Conservation (phyloP, 352 stramenopile genomes). For the Blastocystis sp. region DNA sequence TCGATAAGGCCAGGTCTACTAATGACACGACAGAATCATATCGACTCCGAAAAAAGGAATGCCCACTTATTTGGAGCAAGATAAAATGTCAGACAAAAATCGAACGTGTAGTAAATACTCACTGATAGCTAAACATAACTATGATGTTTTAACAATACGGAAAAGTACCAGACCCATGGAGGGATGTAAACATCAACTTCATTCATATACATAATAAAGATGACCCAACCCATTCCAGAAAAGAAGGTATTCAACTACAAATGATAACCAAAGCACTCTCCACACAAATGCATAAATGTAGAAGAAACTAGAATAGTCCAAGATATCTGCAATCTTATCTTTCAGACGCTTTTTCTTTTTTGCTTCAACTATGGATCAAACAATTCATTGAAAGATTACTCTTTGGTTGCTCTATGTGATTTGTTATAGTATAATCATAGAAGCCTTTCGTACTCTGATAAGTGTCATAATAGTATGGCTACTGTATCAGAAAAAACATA, state of each 20-base stretch:
- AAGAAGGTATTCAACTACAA: slow-evolving; percentile 56
- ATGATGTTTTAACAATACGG: neutral
- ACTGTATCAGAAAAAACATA: neutral
- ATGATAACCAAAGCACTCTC: neutral
- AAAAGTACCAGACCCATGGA: slow-evolving; percentile 57
- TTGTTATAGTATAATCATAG: neutral
- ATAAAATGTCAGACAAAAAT: slow-evolving; percentile 56
- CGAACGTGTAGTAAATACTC: slow-evolving; percentile 58
- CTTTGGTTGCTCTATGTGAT: neutral
- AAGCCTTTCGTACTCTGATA: neutral
- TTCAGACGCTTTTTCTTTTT: slow-evolving; percentile 23
- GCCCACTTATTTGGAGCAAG: slow-evolving; percentile 42
- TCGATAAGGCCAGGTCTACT: slow-evolving; percentile 24
- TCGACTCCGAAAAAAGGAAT: slow-evolving; percentile 35
- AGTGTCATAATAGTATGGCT: slow-evolving; percentile 57
- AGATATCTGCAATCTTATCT: slow-evolving; percentile 15
- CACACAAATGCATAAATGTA: slow-evolving; percentile 35
- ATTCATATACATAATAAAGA: slow-evolving; percentile 63
- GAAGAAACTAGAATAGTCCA: slow-evolving; percentile 56
- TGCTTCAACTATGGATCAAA: neutral
- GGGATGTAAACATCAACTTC: slow-evolving; percentile 42
- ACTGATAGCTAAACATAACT: slow-evolving; percentile 2
- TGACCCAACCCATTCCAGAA: slow-evolving; percentile 33
- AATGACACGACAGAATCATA: neutral
- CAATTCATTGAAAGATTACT: neutral